Conservation (phyloP, 2,329 filamentous ascomycete species). For the Beauveria rudraprayagi region DNA sequence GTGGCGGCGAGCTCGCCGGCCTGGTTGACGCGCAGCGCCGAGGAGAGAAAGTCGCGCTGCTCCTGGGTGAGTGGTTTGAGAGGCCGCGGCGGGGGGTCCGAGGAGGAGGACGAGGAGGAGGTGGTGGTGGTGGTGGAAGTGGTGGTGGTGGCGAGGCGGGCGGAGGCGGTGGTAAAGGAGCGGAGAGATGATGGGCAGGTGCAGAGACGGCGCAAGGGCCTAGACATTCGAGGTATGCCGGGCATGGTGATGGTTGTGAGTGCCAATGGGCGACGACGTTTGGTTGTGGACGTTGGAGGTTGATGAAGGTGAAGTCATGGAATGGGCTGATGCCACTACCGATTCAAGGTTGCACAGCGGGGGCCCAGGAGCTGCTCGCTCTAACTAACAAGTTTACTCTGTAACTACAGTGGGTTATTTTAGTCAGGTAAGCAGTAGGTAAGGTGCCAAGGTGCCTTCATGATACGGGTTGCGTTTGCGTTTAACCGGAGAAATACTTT, state of each 20-base stretch:
- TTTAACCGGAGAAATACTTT: constrained; percentile 1
- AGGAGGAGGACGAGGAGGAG: neutral
- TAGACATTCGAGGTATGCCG: constrained; percentile 14
- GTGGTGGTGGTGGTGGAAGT: neutral
- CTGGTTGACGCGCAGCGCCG: constrained; percentile 91
- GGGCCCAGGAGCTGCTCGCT: neutral
- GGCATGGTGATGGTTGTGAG: constrained; percentile 12
- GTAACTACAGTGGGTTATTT: neutral
- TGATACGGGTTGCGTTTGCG: neutral
- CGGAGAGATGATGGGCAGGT: neutral
- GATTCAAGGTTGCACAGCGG: neutral
- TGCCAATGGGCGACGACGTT: neutral
- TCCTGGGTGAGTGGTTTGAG: constrained; percentile 57
- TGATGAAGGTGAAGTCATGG: neutral
- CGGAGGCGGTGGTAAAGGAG: neutral
- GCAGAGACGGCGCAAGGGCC: constrained; percentile 10
- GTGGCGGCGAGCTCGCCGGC: constrained; percentile 95
- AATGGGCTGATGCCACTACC: neutral
- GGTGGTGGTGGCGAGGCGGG: neutral
- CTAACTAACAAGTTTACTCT: neutral
- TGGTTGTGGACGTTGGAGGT: neutral
- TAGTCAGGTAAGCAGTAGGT: no score
- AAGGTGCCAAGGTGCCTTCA: no score
- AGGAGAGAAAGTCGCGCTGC: constrained; percentile 68
- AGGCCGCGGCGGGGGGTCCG: constrained; percentile 24